Conservation (phyloP, 2,329 filamentous ascomycete genomes). For the Monosporascus sp. region DNA sequence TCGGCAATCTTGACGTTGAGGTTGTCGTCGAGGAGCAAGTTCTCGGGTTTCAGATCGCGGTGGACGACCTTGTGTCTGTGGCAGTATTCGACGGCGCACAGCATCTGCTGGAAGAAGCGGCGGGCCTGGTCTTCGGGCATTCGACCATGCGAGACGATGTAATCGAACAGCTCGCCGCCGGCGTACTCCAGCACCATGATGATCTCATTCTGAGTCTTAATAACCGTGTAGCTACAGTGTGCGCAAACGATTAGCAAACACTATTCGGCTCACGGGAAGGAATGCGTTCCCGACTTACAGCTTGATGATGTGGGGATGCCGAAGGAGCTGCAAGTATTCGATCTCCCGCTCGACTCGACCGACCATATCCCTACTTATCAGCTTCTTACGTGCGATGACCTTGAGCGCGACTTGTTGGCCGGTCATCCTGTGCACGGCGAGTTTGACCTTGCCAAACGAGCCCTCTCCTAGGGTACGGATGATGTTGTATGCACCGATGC, state of each 20-base stretch:
- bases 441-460: conserved; percentile 97
- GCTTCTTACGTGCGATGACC: conserved; percentile 93
- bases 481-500: conserved; percentile 88
- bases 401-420: conserved; percentile 96
- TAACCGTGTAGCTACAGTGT: conserved; percentile 75
- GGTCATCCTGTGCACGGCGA: conserved; percentile 87
- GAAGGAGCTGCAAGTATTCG: conserved; percentile 90
- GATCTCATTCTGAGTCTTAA: conserved; percentile 89
- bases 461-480: conserved; percentile 90
- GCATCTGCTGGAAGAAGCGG: conserved; percentile 98
- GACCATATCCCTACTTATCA: conserved; percentile 96
- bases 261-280: neutral
- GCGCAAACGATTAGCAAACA: conserved; percentile 16
- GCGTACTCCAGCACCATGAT: conserved; percentile 99
- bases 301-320: conserved; percentile 99
- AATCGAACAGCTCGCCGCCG: conserved; percentile 94
- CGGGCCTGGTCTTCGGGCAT: conserved; percentile 90
- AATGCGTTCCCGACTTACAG: conserved; percentile 55
- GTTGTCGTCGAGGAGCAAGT: conserved; percentile 87
- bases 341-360: conserved; percentile 97
- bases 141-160: conserved; percentile 90
- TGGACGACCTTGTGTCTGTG: conserved; percentile 99
- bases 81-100: conserved; percentile 97
- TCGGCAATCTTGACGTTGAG: conserved; percentile 99
- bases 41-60: conserved; percentile 95